Percentiles rank a stretch among this genome's conserved stretches.
phyloP scores from a whole-genome alignment of 2,329 filamentous ascomycete genomes.

The Calonectria honghensis region DNA sequence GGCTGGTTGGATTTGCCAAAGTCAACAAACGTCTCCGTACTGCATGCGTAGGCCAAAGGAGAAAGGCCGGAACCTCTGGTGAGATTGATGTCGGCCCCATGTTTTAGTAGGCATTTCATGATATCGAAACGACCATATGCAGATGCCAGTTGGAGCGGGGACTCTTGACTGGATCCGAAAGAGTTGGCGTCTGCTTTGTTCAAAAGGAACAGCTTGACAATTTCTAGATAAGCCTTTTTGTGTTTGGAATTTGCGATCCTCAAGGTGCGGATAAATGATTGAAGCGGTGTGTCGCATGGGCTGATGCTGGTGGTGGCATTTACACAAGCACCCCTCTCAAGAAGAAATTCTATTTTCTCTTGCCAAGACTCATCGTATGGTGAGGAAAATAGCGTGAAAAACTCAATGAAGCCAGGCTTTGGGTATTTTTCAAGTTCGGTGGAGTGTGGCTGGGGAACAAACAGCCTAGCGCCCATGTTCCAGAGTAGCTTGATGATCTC shows the following conservation, averaged over 20 bases:
- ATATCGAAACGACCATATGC: background rate
- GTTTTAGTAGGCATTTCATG: background rate
- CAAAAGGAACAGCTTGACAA: background rate
- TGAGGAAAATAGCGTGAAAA: background rate
- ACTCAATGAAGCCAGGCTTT: background rate
- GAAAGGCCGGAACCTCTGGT: background rate
- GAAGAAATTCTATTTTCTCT: background rate
- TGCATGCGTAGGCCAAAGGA: background rate
- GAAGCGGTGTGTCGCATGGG: background rate
- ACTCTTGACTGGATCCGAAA: background rate
- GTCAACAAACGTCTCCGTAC: background rate
- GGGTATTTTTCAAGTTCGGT: too few species aligned
- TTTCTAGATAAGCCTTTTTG: background rate
- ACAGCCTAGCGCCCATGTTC: background rate
- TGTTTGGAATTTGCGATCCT: background rate
- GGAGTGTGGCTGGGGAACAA: too few species aligned
- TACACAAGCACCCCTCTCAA: background rate
- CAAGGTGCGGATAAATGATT: background rate
- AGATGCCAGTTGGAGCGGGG: slow-evolving; percentile 9
- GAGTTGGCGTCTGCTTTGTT: background rate
- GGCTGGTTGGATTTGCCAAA: background rate
- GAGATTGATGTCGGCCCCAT: slow-evolving; percentile 6
- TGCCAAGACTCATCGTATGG: background rate
- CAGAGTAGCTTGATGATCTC: background rate
- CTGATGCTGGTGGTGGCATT: background rate